Conservation (phyloP, 495 filamentous ascomycete species). For the Aspergillus incahuasiensis region DNA sequence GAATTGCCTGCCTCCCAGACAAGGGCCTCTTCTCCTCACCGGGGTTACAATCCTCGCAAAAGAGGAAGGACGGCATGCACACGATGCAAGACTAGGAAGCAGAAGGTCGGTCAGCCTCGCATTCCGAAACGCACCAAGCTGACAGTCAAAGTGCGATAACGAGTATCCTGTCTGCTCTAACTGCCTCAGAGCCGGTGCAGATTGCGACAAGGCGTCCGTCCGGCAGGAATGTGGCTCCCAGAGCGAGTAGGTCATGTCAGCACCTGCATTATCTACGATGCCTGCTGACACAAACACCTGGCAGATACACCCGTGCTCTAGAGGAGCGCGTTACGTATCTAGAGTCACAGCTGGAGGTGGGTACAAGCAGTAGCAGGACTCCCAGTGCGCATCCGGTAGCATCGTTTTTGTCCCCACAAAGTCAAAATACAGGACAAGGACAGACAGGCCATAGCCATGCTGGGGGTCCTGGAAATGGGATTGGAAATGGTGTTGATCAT, state of each 20-base stretch:
- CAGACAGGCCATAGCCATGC: slow-evolving; percentile 18
- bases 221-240: slow-evolving; percentile 39
- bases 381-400: slow-evolving; percentile 14
- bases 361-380: slow-evolving; percentile 12
- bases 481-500: slow-evolving; percentile 27
- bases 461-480: neutral
- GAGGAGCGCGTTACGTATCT: slow-evolving; percentile 46
- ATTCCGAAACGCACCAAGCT: neutral
- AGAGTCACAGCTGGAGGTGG: slow-evolving; percentile 33
- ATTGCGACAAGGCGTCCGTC: slow-evolving; percentile 46
- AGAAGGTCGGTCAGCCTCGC: slow-evolving; percentile 30
- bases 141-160: slow-evolving; percentile 35
- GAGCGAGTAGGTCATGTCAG: slow-evolving; percentile 30
- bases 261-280: neutral
- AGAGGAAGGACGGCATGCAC: slow-evolving; percentile 49
- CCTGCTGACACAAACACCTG: neutral
- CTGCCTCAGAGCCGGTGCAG: slow-evolving; percentile 43
- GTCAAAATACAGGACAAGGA: slow-evolving; percentile 9
- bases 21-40: slow-evolving; percentile 20
- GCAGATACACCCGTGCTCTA: slow-evolving; percentile 43
- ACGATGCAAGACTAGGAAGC: slow-evolving; percentile 49
- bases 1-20: slow-evolving; percentile 6
- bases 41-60: slow-evolving; percentile 45
- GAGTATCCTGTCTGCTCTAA: slow-evolving; percentile 47
- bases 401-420: slow-evolving; percentile 25